Evolutionary conservation across 495 filamentous ascomycete genomes (phyloP).

Genomic region (Tuber calosporum): DNA sequence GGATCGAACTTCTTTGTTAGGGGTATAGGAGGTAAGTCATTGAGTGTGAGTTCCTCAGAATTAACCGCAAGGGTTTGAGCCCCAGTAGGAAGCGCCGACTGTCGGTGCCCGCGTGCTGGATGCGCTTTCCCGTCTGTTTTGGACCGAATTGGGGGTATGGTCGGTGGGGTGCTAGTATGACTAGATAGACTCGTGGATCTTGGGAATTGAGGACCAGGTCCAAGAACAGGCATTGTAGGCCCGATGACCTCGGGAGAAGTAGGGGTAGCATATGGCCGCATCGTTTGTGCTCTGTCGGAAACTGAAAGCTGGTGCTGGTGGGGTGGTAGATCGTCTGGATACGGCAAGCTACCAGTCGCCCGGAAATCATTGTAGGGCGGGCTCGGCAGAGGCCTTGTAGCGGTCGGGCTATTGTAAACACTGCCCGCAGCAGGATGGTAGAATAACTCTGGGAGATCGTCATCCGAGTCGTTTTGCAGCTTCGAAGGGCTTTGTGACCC

Average conservation of each 20-base stretch:
- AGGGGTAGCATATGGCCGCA: constrained; percentile 22
- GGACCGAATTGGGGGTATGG: constrained; percentile 75
- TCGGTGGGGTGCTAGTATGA: constrained; percentile 70
- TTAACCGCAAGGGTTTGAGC: constrained; percentile 12
- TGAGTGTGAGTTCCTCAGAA: constrained; percentile 41
- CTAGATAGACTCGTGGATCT: constrained; percentile 78
- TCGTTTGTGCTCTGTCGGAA: constrained; percentile 8
- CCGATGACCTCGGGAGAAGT: constrained; percentile 21
- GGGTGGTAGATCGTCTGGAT: constrained; percentile 30
- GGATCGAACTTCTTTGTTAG: constrained; percentile 67
- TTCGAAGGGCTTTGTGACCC: constrained; percentile 47
- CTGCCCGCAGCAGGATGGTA: constrained; percentile 60
- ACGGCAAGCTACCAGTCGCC: constrained; percentile 23
- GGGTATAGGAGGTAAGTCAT: constrained; percentile 48
- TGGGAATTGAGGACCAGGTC: constrained; percentile 52
- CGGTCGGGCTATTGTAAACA: constrained; percentile 18
- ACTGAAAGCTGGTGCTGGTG: constrained; percentile 20
- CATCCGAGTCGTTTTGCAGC: constrained; percentile 32
- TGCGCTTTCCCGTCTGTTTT: constrained; percentile 83
- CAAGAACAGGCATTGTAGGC: constrained; percentile 23
- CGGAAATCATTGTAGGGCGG: constrained; percentile 31
- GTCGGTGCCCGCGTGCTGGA: constrained; percentile 34
- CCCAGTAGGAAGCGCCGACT: constrained; percentile 26
- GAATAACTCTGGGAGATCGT: constrained; percentile 80
- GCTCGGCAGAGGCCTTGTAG: constrained; percentile 35